Conservation (phyloP, 202 grass and related monocot genomes). For the Zizania palustris region DNA sequence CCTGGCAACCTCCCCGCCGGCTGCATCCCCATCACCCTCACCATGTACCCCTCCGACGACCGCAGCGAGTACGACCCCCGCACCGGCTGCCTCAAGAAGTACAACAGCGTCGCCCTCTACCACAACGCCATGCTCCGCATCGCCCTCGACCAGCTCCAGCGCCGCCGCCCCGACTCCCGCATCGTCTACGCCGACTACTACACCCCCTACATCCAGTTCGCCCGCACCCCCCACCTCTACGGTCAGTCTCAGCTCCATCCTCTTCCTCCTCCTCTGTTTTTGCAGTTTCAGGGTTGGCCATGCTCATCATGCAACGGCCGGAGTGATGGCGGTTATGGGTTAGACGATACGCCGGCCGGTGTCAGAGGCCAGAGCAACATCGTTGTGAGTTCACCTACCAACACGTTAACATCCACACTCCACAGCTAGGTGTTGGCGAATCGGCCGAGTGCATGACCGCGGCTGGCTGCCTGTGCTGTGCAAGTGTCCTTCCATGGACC, state of each 20-base stretch:
- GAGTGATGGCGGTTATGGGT: background rate
- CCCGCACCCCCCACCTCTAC: conserved; percentile 67
- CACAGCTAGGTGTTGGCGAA: background rate
- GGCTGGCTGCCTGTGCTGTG: too few relatives aligned
- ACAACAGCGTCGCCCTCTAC: conserved; percentile 70
- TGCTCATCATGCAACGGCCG: background rate
- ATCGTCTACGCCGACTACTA: conserved; percentile 86
- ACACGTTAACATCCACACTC: too few relatives aligned
- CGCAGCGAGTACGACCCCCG: conserved; percentile 62
- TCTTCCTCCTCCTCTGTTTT: background rate
- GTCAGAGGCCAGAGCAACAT: conserved; percentile 40
- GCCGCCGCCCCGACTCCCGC: conserved; percentile 48
- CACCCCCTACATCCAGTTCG: conserved; percentile 81
- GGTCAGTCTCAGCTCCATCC: conserved; percentile 44
- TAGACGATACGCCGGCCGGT: conserved; percentile 17
- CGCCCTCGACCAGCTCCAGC: conserved; percentile 58
- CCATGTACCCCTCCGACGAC: conserved; percentile 56
- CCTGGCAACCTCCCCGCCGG: conserved; percentile 78
- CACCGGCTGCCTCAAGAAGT: conserved; percentile 76
- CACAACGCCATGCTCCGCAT: conserved; percentile 82
- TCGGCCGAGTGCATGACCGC: background rate
- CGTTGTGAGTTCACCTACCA: conserved; percentile 19
- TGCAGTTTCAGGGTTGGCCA: background rate
- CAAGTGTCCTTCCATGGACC: background rate
- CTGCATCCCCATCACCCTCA: conserved; percentile 83